Conservation (phyloP, 2,329 filamentous ascomycete species). For the Ceratocystis cubensis region DNA sequence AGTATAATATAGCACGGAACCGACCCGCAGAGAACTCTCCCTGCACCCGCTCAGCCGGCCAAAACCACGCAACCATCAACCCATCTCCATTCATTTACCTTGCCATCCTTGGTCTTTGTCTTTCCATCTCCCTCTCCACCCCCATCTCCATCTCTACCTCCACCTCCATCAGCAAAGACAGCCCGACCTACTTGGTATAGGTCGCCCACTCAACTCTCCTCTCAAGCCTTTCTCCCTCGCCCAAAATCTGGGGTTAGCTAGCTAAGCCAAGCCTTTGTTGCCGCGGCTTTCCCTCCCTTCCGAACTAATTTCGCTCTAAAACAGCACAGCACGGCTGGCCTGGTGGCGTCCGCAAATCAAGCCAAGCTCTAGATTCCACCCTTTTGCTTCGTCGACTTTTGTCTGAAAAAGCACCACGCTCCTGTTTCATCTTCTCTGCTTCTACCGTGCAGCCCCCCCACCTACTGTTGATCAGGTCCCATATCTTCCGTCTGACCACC, state of each 20-base stretch:
- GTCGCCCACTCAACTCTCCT: background rate
- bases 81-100: background rate
- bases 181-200: background rate
- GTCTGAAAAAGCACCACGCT: background rate
- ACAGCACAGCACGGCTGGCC: background rate
- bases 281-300: background rate
- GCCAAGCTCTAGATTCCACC: background rate
- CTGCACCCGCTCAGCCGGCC: slow-evolving; percentile 1
- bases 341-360: too few species aligned
- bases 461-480: background rate
- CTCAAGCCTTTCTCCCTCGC: background rate
- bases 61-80: background rate
- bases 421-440: background rate
- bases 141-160: background rate
- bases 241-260: background rate
- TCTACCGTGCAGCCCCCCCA: too few species aligned
- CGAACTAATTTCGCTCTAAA: background rate
- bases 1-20: background rate
- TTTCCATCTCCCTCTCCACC: background rate
- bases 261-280: background rate
- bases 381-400: background rate
- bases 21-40: background rate
- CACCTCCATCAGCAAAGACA: background rate
- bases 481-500: background rate
- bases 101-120: background rate